Evolutionary conservation across 225 moss, liverwort and hornwort species (phyloP).

Genomic region (Physcomitrium patens): DNA sequence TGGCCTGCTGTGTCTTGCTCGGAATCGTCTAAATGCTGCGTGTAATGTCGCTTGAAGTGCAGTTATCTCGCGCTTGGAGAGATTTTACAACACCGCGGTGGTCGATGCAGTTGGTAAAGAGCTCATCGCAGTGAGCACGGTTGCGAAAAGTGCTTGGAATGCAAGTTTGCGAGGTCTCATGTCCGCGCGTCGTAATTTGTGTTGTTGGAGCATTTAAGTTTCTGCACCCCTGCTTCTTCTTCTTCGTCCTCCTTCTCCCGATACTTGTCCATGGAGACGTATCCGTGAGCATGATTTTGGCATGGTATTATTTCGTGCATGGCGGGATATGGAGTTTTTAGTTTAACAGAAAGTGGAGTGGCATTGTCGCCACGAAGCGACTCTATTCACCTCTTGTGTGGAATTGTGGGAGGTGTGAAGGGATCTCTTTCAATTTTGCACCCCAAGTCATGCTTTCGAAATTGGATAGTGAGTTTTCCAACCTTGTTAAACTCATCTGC

Average conservation of each 20-base stretch:
- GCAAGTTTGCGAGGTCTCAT: background rate
- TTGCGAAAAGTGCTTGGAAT: background rate
- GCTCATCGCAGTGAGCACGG: background rate
- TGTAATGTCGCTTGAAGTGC: background rate
- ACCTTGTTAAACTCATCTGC: background rate
- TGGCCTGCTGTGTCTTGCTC: background rate
- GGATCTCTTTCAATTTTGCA: conserved; percentile 13
- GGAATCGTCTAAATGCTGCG: background rate
- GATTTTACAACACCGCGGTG: background rate
- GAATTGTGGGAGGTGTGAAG: conserved; percentile 10
- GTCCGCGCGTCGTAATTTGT: background rate
- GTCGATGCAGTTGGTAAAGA: background rate
- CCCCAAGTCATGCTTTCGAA: conserved; percentile 6
- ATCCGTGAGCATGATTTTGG: conserved; percentile 19
- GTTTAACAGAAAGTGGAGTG: conserved; percentile 3
- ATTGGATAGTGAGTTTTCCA: conserved; percentile 28
- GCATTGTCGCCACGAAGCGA: background rate
- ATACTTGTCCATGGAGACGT: background rate
- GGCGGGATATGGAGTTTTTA: conserved; percentile 19
- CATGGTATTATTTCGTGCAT: background rate
- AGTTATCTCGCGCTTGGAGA: background rate
- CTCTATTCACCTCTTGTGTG: conserved; percentile 5
- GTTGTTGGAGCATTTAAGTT: conserved; percentile 8
- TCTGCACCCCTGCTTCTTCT: background rate
- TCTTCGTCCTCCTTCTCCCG: background rate